phyloP scores from a whole-genome alignment of 192 early-diverging fungal species.

The Backusella parvicylindrica region DNA sequence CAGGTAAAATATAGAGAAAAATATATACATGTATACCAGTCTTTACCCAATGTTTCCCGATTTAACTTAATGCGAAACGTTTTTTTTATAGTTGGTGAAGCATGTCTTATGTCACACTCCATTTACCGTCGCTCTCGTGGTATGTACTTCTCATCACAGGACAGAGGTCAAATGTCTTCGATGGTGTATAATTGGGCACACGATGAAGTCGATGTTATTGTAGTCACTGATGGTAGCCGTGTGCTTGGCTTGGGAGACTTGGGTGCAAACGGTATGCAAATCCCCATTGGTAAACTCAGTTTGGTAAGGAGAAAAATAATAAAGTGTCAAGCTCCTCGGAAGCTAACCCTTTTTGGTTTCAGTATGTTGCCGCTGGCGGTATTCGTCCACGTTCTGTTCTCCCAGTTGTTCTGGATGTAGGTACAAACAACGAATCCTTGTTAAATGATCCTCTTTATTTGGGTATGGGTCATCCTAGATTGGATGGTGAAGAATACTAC shows the following conservation, averaged over 20 bases:
- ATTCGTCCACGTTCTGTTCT: constrained; percentile 35
- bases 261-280: constrained; percentile 39
- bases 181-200: constrained; percentile 60
- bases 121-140: constrained; percentile 53
- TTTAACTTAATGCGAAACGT: neutral
- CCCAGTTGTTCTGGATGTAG: constrained; percentile 34
- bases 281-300: constrained; percentile 40
- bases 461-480: constrained; percentile 35
- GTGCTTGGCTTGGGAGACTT: constrained; percentile 37
- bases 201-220: constrained; percentile 48
- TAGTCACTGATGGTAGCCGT: constrained; percentile 35
- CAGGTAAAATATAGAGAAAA: constrained; percentile 8
- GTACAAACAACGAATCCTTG: constrained; percentile 32
- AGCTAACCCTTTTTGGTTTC: constrained; percentile 3
- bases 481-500: constrained; percentile 44
- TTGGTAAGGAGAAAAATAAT: constrained; percentile 23
- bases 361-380: constrained; percentile 38
- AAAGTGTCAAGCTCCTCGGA: neutral
- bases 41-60: neutral
- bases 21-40: neutral
- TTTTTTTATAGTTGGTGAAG: constrained; percentile 39
- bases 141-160: constrained; percentile 52
- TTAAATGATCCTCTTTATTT: constrained; percentile 37
- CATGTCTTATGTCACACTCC: constrained; percentile 48
- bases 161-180: constrained; percentile 50